Percentiles rank a stretch among this genome's conserved stretches.
These are phyloP conservation scores for Mortierella sp. DNA, from an alignment of 371 early-diverging fungal species.

Conservation along the genomic window DNA sequence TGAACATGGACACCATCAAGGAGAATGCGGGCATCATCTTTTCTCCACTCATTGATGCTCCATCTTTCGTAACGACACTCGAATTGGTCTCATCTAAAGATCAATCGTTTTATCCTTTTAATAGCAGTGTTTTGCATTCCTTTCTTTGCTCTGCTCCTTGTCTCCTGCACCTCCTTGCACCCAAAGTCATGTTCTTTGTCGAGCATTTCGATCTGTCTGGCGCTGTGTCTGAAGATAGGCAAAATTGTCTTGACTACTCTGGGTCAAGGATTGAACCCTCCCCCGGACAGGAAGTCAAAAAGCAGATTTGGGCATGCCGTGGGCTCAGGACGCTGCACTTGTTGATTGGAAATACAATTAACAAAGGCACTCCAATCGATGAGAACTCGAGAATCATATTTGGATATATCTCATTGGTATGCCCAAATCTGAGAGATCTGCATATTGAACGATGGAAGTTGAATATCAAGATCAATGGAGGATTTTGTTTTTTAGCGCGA, in stretches of 20 bases:
- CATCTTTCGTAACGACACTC: conserved; percentile 4
- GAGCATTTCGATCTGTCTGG: conserved; percentile 20
- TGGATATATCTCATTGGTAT: conserved; percentile 21
- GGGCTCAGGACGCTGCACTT: conserved; percentile 18
- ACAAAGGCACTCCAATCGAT: neutral
- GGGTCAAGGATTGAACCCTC: too few species aligned
- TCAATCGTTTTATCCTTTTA: too few species aligned
- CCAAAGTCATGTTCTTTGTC: conserved; percentile 4
- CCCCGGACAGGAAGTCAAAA: neutral
- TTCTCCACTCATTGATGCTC: too few species aligned
- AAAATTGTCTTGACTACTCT: too few species aligned
- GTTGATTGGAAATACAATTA: too few species aligned
- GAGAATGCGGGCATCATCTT: too few species aligned
- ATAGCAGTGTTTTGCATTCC: too few species aligned
- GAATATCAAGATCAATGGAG: conserved; percentile 6
- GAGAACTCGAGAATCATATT: conserved; percentile 28
- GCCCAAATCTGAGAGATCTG: conserved; percentile 20
- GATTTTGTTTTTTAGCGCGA: conserved; percentile 22
- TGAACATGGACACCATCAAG: too few species aligned
- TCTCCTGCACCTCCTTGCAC: conserved; percentile 16
- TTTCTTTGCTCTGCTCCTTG: conserved; percentile 16
- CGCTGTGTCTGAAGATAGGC: conserved; percentile 1
- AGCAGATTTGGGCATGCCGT: conserved; percentile 28
- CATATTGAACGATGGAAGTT: neutral
- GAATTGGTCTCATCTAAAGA: too few species aligned